Conservation (phyloP, 2,329 filamentous ascomycete genomes). For the Chrysoporthe cubensis region DNA sequence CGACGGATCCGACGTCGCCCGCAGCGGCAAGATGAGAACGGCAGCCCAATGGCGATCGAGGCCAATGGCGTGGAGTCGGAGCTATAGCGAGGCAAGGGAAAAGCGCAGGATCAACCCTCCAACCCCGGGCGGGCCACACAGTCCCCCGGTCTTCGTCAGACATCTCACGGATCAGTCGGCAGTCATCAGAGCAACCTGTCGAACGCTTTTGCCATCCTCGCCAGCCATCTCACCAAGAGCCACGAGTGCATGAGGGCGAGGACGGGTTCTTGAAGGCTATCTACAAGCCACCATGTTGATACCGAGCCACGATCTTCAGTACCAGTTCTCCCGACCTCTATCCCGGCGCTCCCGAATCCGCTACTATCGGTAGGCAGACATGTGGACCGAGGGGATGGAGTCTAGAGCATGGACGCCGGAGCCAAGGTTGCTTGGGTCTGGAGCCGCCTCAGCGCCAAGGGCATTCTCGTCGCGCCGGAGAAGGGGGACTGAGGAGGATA, state of each 20-base stretch:
- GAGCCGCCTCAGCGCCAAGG: neutral
- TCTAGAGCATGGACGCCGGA: neutral
- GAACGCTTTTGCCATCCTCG: neutral
- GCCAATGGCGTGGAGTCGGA: conserved; percentile 62
- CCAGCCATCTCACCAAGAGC: neutral
- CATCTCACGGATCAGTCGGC: neutral
- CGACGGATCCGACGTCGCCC: conserved; percentile 46
- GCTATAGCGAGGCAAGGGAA: conserved; percentile 40
- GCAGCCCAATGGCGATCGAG: conserved; percentile 61
- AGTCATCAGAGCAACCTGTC: neutral
- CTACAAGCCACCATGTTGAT: neutral
- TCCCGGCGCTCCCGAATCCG: neutral
- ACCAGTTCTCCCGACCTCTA: neutral
- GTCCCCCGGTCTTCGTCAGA: neutral
- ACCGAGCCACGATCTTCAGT: neutral
- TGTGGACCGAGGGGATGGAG: neutral
- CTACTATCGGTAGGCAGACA: neutral
- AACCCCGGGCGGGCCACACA: neutral
- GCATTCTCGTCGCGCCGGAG: neutral
- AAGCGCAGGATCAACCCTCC: neutral
- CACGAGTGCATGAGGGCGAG: neutral
- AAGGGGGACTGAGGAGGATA: neutral
- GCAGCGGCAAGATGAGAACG: conserved; percentile 53
- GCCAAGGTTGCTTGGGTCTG: neutral
- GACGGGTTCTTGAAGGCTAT: neutral